Evolutionary conservation across 495 filamentous ascomycete genomes (phyloP), one percentile per base, ranked within the genome.

Genomic region (Hyaloscypha variabilis): DNA sequence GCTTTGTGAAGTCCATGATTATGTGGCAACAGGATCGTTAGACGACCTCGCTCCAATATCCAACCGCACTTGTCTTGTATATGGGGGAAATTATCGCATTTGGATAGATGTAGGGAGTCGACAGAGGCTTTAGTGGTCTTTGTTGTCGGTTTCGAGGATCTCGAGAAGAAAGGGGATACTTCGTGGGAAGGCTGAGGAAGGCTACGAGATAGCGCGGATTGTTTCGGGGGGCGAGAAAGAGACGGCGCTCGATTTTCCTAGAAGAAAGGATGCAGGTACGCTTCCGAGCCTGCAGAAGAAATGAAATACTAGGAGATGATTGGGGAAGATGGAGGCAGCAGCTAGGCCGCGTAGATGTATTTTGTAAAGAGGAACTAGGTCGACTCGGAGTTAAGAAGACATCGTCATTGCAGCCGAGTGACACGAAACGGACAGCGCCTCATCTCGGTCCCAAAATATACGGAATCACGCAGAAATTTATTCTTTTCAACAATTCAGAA

Each of bases 1-100:
- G 83, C 67, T 88, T 87, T 71, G 89, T 88, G 73, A 91, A 96
- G 76, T 96, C 92, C 72, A 94, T 72, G 13, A 3, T 64, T 25
- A 8, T 26, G 60, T 57, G 53, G 31, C 36, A 21, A 55, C 21
- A 24, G 6, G 5, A 29, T 39, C 17, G 31, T 24, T 0, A 6
- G 13, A 39, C 42, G 28, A 17, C 39, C 39, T 46, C 39, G 10
- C 29, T 25, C 51, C 8, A 24, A 29, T 29, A 8, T 23, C 26
- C 51, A 29, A 25, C 26, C 6, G 26, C 51, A 29, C 8, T 0
- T 54, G 6, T 58, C n/a, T 11, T 11, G 54, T 19, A 34, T 58
- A 8, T 6, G 26, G 2, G n/a, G 1, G 25, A 19, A 17, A 17
- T 19, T 58, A 58, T 58, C 28, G 54, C 54, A 58, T 58, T 34